A percentile compares a stretch with the other conserved stretches of the same genome.
phyloP scores from a whole-genome alignment of 192 early-diverging fungal genomes.

The Coemansia sp. region DNA sequence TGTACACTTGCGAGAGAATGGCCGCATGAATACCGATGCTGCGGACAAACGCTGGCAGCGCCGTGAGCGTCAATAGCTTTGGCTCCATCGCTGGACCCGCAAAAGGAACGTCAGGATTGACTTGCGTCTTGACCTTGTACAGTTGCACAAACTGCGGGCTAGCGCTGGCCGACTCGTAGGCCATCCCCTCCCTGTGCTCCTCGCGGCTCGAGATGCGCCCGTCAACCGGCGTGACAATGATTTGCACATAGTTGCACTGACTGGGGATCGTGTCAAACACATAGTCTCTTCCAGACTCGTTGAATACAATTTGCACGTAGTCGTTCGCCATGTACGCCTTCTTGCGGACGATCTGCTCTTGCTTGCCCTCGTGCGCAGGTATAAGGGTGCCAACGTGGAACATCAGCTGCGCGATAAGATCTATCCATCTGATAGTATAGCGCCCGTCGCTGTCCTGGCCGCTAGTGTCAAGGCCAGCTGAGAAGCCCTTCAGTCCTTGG shows the following conservation, averaged over 20 bases:
- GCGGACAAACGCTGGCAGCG: slow-evolving; percentile 80
- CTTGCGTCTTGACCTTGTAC: slow-evolving; percentile 69
- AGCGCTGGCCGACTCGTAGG: slow-evolving; percentile 7
- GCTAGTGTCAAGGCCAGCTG: slow-evolving; percentile 86
- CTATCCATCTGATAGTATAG: slow-evolving; percentile 80
- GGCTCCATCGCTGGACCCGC: slow-evolving; percentile 78
- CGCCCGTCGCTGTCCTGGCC: slow-evolving; percentile 82
- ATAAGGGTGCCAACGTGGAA: slow-evolving; percentile 97
- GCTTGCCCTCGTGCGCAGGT: slow-evolving; percentile 71
- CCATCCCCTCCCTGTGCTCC: slow-evolving; percentile 53
- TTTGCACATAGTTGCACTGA: slow-evolving; percentile 96
- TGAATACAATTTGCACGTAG: slow-evolving; percentile 92
- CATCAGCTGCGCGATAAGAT: slow-evolving; percentile 84
- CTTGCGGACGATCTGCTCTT: slow-evolving; percentile 85
- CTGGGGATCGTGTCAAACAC: slow-evolving; percentile 89
- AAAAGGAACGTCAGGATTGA: slow-evolving; percentile 79
- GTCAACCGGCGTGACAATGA: slow-evolving; percentile 89
- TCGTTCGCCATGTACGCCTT: slow-evolving; percentile 99
- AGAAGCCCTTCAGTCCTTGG: slow-evolving; percentile 68
- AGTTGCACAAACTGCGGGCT: slow-evolving; percentile 25
- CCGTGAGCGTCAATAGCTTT: slow-evolving; percentile 80
- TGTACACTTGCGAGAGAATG: slow-evolving; percentile 87
- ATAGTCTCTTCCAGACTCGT: slow-evolving; percentile 84
- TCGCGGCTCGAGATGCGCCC: slow-evolving; percentile 62
- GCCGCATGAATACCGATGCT: slow-evolving; percentile 87